phyloP scores from a whole-genome alignment of 2,329 filamentous ascomycete genomes.

The Epichloe gansuensis region DNA sequence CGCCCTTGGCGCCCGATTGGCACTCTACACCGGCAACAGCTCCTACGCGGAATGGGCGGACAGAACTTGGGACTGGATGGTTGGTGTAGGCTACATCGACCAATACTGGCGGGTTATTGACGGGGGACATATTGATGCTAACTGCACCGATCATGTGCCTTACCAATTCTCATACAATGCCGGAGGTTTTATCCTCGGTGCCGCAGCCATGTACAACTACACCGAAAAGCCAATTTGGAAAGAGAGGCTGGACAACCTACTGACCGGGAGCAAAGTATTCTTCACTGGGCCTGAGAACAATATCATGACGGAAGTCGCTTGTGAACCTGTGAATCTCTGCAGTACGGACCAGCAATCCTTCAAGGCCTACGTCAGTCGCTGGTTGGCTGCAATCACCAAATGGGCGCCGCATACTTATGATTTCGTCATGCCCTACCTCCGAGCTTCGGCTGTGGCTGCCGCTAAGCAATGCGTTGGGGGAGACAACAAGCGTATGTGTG shows the following conservation, averaged over 20 bases:
- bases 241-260: conserved; percentile 41
- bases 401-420: conserved; percentile 47
- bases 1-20: conserved; percentile 52
- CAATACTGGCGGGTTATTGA: conserved; percentile 48
- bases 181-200: conserved; percentile 52
- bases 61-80: conserved; percentile 59
- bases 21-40: conserved; percentile 62
- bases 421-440: conserved; percentile 39
- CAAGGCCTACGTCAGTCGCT: conserved; percentile 49
- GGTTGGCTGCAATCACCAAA: conserved; percentile 49
- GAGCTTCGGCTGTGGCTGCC: conserved; percentile 43
- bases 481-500: conserved; percentile 43
- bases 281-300: conserved; percentile 38
- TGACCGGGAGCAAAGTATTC: conserved; percentile 40
- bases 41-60: conserved; percentile 71
- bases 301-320: conserved; percentile 54
- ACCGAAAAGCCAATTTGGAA: conserved; percentile 40
- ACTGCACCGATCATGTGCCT: conserved; percentile 44
- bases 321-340: conserved; percentile 48
- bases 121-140: conserved; percentile 41
- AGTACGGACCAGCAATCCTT: conserved; percentile 50
- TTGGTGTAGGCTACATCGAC: conserved; percentile 43
- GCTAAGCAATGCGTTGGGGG: conserved; percentile 45
- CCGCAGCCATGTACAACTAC: conserved; percentile 58
- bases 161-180: conserved; percentile 61